These are phyloP conservation scores for Solanum piurae DNA, from an alignment of 257 asterid genomes.

Conservation along the genomic window DNA sequence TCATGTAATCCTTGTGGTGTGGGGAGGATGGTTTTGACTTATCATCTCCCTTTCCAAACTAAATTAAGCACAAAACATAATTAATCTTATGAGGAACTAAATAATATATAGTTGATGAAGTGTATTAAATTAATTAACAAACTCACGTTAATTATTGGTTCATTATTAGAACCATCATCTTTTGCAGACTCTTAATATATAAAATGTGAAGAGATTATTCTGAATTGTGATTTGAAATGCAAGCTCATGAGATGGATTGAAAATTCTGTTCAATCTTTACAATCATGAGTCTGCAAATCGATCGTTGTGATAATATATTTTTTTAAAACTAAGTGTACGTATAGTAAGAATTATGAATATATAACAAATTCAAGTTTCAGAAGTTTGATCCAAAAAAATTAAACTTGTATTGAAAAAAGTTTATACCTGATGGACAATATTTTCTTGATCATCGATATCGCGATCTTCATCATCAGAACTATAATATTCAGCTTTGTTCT, in stretches of 20 bases:
- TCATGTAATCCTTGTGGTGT: background rate
- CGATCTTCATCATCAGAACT: slow-evolving; percentile 33
- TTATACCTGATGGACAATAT: background rate
- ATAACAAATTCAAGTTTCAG: background rate
- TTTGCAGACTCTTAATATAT: background rate
- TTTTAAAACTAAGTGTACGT: background rate
- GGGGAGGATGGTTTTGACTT: background rate
- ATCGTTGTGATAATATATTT: background rate
- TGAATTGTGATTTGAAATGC: background rate
- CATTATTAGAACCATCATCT: background rate
- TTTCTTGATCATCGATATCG: slow-evolving; percentile 26
- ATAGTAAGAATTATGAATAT: background rate
- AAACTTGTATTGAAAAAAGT: background rate
- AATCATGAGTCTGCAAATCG: background rate
- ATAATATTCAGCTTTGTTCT: slow-evolving; percentile 21
- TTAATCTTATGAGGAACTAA: background rate
- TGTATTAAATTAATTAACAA: background rate
- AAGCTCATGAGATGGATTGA: background rate
- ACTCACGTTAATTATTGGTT: background rate
- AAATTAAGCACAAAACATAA: background rate
- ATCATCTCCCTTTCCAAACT: background rate
- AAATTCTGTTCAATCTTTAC: background rate
- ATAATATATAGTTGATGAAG: background rate
- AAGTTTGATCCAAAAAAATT: background rate
- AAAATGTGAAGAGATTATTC: background rate